These are phyloP conservation scores for Cyclotella atomus DNA, from an alignment of 108 stramenopile genomes.

Conservation along the genomic window DNA sequence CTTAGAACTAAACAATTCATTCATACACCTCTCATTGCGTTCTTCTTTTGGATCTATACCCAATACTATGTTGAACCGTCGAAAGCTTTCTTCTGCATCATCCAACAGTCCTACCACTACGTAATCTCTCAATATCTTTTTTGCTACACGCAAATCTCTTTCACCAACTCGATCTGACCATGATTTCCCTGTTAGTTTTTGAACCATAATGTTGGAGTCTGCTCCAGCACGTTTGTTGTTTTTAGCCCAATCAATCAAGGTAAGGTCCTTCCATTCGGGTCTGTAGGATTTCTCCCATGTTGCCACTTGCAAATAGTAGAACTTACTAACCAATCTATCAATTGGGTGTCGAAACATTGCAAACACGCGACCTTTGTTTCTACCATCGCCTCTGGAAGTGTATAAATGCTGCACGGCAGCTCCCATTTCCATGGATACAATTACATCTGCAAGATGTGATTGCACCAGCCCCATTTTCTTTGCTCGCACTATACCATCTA, in stretches of 20 bases:
- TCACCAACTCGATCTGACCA: too few relatives aligned
- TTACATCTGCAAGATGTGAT: conserved; percentile 31
- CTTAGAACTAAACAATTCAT: conserved; percentile 19
- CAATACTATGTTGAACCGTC: conserved; percentile 34
- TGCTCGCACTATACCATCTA: conserved; percentile 35
- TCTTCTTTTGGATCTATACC: conserved; percentile 14
- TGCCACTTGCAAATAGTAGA: conserved; percentile 57
- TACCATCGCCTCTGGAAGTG: conserved; percentile 24
- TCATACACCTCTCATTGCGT: conserved; percentile 16
- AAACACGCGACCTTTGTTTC: conserved; percentile 47
- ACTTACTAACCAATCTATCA: conserved; percentile 59
- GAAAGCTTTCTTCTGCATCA: conserved; percentile 42
- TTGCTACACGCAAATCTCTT: conserved; percentile 33
- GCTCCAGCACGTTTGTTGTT: background rate
- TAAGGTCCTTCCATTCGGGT: conserved; percentile 51
- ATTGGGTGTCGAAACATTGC: conserved; percentile 60
- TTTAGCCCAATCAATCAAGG: conserved; percentile 52
- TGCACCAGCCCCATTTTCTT: conserved; percentile 43
- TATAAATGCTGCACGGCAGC: conserved; percentile 38
- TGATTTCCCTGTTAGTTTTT: conserved; percentile 19
- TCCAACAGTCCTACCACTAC: conserved; percentile 45
- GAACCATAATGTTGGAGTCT: conserved; percentile 28
- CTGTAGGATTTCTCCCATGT: conserved; percentile 60
- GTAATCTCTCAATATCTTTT: conserved; percentile 27
- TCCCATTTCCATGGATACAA: conserved; percentile 36